These are phyloP conservation scores for Phytophthora crassamura DNA, from an alignment of 352 stramenopile species.

Conservation along the genomic window DNA sequence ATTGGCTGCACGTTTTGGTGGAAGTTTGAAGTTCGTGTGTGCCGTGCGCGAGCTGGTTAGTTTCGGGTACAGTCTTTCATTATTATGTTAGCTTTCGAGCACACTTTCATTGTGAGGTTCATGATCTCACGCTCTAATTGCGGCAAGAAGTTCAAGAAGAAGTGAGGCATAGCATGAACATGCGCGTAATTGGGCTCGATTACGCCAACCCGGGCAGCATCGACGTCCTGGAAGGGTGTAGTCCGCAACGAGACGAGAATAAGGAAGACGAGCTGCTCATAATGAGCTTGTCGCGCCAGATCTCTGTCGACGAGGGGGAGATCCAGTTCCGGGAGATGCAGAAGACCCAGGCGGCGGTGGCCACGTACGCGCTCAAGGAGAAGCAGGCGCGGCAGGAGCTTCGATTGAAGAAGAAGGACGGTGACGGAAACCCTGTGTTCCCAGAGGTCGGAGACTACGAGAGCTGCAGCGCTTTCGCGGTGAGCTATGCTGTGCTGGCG, in stretches of 20 bases:
- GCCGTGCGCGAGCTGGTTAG: too few species aligned
- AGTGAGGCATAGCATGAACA: conserved; percentile 69
- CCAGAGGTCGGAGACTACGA: conserved; percentile 49
- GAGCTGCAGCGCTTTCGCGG: conserved; percentile 49
- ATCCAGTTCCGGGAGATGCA: conserved; percentile 59
- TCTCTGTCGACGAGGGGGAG: conserved; percentile 60
- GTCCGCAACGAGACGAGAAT: conserved; percentile 14
- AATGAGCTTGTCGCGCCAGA: conserved; percentile 41
- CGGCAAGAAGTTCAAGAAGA: conserved; percentile 79
- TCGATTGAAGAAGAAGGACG: conserved; percentile 34
- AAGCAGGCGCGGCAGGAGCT: conserved; percentile 47
- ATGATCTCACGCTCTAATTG: conserved; percentile 18
- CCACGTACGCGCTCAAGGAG: conserved; percentile 59
- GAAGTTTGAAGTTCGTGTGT: too few species aligned
- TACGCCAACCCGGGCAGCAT: conserved; percentile 31
- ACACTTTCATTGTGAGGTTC: too few species aligned
- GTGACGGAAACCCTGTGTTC: conserved; percentile 37
- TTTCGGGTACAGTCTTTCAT: too few species aligned
- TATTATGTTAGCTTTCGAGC: too few species aligned
- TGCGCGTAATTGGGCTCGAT: conserved; percentile 29
- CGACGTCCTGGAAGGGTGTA: conserved; percentile 43
- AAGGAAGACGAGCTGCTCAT: conserved; percentile 55
- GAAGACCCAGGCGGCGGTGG: conserved; percentile 60
- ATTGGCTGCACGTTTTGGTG: too few species aligned
- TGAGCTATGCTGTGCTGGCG: conserved; percentile 51